Percentiles rank a stretch among this genome's conserved stretches.
phyloP scores from a whole-genome alignment of 2,329 filamentous ascomycete species.

The Fusarium proliferatum region DNA sequence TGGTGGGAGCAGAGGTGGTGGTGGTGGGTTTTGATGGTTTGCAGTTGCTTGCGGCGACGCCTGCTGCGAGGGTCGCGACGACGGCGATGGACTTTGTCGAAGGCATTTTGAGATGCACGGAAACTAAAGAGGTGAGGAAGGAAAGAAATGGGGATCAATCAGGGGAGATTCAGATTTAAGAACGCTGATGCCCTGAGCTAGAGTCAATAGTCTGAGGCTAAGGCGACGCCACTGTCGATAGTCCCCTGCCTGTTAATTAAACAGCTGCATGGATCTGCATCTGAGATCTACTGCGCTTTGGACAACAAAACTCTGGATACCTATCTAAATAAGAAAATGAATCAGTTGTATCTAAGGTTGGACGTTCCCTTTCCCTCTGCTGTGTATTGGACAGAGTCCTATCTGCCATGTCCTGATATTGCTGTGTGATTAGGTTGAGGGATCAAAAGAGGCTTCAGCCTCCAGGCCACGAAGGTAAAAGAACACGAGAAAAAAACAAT shows the following conservation, averaged over 20 bases:
- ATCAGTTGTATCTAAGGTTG: background rate
- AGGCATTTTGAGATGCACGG: background rate
- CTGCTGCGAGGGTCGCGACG: slow-evolving; percentile 13
- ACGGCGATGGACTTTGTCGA: slow-evolving; percentile 18
- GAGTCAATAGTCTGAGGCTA: background rate
- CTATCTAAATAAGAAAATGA: background rate
- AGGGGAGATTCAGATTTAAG: background rate
- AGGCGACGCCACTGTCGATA: background rate
- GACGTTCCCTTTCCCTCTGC: background rate
- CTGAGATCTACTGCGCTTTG: too few species aligned
- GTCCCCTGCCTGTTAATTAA: background rate
- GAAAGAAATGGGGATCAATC: background rate
- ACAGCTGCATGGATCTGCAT: background rate
- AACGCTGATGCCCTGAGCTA: background rate
- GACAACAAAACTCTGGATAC: background rate
- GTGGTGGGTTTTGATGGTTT: background rate
- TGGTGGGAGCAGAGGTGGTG: background rate
- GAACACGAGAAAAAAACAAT: too few species aligned
- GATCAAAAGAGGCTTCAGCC: too few species aligned
- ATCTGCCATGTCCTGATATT: background rate
- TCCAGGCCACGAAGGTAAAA: too few species aligned
- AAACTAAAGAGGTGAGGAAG: background rate
- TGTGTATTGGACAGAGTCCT: background rate
- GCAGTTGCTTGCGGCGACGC: background rate
- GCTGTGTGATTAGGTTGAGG: too few species aligned